Conservation (phyloP, 2,329 filamentous ascomycete genomes). For the Fusarium odoratissimum region DNA sequence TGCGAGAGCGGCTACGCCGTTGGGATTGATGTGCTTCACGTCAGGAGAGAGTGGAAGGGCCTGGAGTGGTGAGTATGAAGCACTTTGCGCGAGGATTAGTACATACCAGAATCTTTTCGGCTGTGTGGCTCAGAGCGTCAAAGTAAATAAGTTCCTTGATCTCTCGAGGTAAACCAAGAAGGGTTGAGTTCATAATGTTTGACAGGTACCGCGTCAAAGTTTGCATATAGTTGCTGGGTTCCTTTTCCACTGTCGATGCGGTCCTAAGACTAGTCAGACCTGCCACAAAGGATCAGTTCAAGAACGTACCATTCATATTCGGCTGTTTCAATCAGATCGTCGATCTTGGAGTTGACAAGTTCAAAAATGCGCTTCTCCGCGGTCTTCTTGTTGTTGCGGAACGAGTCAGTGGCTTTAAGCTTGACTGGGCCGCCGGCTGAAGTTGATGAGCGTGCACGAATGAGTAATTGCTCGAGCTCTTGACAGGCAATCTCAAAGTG, state of each 20-base stretch:
- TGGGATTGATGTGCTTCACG: conserved; percentile 87
- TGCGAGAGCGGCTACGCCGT: conserved; percentile 83
- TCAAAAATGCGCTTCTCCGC: conserved; percentile 99
- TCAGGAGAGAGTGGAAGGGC: conserved; percentile 80
- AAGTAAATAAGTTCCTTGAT: conserved; percentile 99
- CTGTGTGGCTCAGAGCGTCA: conserved; percentile 91
- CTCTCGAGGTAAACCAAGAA: conserved; percentile 91
- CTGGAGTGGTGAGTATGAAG: conserved; percentile 52
- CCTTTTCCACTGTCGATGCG: conserved; percentile 68
- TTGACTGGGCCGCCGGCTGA: conserved; percentile 84
- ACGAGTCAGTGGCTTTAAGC: conserved; percentile 85
- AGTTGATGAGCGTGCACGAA: conserved; percentile 83
- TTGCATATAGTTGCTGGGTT: conserved; percentile 94
- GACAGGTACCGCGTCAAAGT: conserved; percentile 92
- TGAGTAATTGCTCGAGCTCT: conserved; percentile 87
- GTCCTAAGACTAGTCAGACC: conserved; percentile 54
- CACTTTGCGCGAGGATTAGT: neutral
- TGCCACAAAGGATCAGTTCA: neutral
- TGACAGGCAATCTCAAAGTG: conserved; percentile 95
- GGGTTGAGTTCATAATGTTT: conserved; percentile 95
- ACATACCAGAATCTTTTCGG: conserved; percentile 81
- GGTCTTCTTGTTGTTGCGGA: conserved; percentile 90
- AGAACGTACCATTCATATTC: conserved; percentile 87
- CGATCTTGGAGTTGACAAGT: conserved; percentile 97
- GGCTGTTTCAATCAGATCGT: conserved; percentile 94